Conservation (phyloP, 208 protist genomes). For the Phytomonas serpens region DNA sequence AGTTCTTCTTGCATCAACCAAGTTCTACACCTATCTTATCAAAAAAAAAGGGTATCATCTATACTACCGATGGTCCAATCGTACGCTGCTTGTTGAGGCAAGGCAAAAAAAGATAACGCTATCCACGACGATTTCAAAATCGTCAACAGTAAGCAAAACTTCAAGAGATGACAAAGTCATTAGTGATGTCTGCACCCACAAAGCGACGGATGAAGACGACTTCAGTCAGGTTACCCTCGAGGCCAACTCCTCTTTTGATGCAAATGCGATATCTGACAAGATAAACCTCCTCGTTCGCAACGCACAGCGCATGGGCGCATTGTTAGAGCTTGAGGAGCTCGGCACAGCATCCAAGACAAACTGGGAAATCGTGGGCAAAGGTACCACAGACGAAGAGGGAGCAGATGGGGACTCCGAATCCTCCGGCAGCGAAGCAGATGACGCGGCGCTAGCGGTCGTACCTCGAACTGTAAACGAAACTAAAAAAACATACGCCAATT, state of each 20-base stretch:
- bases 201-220: slow-evolving; percentile 13
- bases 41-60: slow-evolving; percentile 67
- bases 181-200: slow-evolving; percentile 16
- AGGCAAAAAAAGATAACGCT: slow-evolving; percentile 18
- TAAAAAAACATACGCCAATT: not conserved
- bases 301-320: slow-evolving; percentile 35
- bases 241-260: slow-evolving; percentile 26
- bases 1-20: slow-evolving; percentile 61
- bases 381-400: slow-evolving; percentile 12
- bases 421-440: slow-evolving; percentile 23
- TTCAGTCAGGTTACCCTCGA: slow-evolving; percentile 45
- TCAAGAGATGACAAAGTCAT: slow-evolving; percentile 15
- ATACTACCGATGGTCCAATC: slow-evolving; percentile 70
- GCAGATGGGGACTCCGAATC: slow-evolving; percentile 24
- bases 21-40: slow-evolving; percentile 76
- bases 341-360: slow-evolving; percentile 10
- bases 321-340: slow-evolving; percentile 42
- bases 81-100: slow-evolving; percentile 33
- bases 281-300: slow-evolving; percentile 36
- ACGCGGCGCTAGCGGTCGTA: slow-evolving; percentile 5
- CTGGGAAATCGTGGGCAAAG: slow-evolving; percentile 11
- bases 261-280: slow-evolving; percentile 25
- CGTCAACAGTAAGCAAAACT: not conserved
- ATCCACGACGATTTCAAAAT: slow-evolving; percentile 9
- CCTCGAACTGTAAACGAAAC: not conserved